A percentile compares a stretch with the other conserved stretches of the same genome.
Evolutionary conservation across 1,139 yeast genomes (phyloP).

Genomic region (Sugiyamaella pinicola): DNA sequence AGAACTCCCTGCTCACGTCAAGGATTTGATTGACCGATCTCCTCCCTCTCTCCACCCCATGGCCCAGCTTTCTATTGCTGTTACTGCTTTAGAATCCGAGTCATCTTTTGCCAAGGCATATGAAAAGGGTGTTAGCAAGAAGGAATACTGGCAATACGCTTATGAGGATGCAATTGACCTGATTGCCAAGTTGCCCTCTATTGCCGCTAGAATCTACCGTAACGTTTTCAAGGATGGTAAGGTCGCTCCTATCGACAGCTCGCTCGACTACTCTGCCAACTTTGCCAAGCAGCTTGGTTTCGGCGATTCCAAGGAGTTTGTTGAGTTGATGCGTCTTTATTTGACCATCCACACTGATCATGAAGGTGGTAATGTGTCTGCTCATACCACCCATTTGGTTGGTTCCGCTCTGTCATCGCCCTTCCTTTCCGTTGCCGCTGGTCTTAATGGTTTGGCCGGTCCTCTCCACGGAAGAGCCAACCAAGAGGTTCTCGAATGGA

Average conservation of each 20-base stretch:
- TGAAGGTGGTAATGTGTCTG: conserved; percentile 99
- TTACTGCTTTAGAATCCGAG: conserved; percentile 64
- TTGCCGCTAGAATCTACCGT: conserved; percentile 68
- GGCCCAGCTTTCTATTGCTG: conserved; percentile 71
- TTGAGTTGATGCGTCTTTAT: conserved; percentile 92
- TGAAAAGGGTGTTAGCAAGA: conserved; percentile 66
- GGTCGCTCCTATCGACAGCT: conserved; percentile 67
- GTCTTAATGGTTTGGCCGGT: conserved; percentile 97
- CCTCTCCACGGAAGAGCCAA: conserved; percentile 98
- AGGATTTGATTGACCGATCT: conserved; percentile 54
- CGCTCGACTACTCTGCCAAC: conserved; percentile 91
- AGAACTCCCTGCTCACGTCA: conserved; percentile 58
- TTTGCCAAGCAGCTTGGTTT: conserved; percentile 84
- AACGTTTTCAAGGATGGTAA: conserved; percentile 79
- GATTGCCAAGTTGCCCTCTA: conserved; percentile 65
- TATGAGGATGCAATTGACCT: conserved; percentile 66
- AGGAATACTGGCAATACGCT: conserved; percentile 68
- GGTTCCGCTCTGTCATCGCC: conserved; percentile 97
- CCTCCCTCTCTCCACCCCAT: conserved; percentile 65
- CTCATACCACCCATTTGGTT: conserved; percentile 96
- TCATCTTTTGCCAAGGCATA: conserved; percentile 65
- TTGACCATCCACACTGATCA: conserved; percentile 96
- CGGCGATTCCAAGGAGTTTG: conserved; percentile 76
- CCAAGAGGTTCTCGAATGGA: conserved; percentile 97
- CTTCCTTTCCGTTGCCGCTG: conserved; percentile 90